Conservation (phyloP, 495 filamentous ascomycete genomes). For the Daldinia grandis region DNA sequence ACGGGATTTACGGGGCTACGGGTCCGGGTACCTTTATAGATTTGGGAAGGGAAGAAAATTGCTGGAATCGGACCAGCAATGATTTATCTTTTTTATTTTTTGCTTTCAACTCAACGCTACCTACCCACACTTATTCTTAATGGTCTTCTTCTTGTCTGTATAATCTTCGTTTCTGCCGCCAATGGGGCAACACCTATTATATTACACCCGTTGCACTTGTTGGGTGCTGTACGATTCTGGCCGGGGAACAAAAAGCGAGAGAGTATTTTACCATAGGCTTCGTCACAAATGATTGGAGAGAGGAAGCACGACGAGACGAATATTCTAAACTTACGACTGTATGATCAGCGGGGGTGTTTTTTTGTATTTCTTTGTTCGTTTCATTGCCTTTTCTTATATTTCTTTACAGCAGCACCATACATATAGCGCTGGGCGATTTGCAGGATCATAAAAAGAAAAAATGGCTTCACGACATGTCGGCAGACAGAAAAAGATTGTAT, state of each 20-base stretch:
- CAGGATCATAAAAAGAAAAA: slow-evolving; percentile 4
- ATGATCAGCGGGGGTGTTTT: slow-evolving; percentile 34
- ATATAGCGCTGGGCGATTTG: slow-evolving; percentile 15
- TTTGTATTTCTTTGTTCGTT: slow-evolving; percentile 19
- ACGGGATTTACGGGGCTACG: slow-evolving; percentile 8
- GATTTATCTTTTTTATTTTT: slow-evolving; percentile 21
- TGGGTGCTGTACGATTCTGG: slow-evolving; percentile 34
- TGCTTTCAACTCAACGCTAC: not conserved
- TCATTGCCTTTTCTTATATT: not conserved
- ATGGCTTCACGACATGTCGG: slow-evolving; percentile 1
- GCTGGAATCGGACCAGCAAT: slow-evolving; percentile 39
- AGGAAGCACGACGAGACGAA: slow-evolving; percentile 34
- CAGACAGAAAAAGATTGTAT: slow-evolving; percentile 16
- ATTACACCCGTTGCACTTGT: not conserved
- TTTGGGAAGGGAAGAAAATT: slow-evolving; percentile 26
- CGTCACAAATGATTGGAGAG: slow-evolving; percentile 12
- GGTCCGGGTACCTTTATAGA: slow-evolving; percentile 37
- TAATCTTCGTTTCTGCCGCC: slow-evolving; percentile 15
- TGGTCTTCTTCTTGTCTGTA: slow-evolving; percentile 38
- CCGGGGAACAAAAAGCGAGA: slow-evolving; percentile 11
- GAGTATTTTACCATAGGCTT: slow-evolving; percentile 3
- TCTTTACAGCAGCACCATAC: not conserved
- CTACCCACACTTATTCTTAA: slow-evolving; percentile 18
- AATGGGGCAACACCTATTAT: slow-evolving; percentile 13
- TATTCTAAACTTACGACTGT: slow-evolving; percentile 32